These are phyloP conservation scores for Globisporangium nodosum DNA, from an alignment of 352 stramenopile genomes.

Conservation along the genomic window DNA sequence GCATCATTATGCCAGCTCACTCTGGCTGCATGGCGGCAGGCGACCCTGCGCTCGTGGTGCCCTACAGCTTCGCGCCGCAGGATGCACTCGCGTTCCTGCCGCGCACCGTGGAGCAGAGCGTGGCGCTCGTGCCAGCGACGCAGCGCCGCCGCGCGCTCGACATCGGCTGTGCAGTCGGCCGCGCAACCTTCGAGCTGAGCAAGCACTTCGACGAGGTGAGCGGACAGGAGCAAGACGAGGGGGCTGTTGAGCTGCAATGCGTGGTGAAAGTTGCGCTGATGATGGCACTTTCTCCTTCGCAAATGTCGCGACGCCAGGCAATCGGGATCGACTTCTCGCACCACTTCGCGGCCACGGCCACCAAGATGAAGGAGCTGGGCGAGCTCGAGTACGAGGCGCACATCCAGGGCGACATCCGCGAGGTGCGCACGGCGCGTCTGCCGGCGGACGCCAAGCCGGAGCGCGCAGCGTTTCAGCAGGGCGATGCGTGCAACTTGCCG, in stretches of 20 bases:
- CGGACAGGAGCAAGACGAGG: no score
- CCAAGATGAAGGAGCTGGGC: slow-evolving; percentile 79
- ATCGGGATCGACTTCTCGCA: slow-evolving; percentile 93
- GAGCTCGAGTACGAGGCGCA: slow-evolving; percentile 82
- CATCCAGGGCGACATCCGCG: slow-evolving; percentile 85
- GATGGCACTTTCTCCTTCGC: neutral
- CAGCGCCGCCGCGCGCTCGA: slow-evolving; percentile 87
- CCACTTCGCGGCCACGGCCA: slow-evolving; percentile 86
- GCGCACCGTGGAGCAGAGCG: slow-evolving; percentile 69
- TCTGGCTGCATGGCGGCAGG: slow-evolving; percentile 18
- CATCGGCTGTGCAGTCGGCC: slow-evolving; percentile 93
- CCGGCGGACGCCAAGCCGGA: slow-evolving; percentile 49
- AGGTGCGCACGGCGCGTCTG: slow-evolving; percentile 53
- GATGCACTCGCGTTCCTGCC: slow-evolving; percentile 87
- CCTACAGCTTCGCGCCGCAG: slow-evolving; percentile 61
- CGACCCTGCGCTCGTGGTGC: slow-evolving; percentile 56
- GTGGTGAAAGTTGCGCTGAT: neutral
- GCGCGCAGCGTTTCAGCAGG: slow-evolving; percentile 88
- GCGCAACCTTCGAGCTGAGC: slow-evolving; percentile 91
- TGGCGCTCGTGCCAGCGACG: slow-evolving; percentile 38
- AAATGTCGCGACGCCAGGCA: slow-evolving; percentile 21
- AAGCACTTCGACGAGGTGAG: slow-evolving; percentile 88
- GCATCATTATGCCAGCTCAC: neutral
- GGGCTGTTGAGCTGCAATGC: neutral
- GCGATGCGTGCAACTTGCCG: slow-evolving; percentile 90